Evolutionary conservation across 129 eudicot genomes (phyloP).

Genomic region (Helianthus tuberosus): DNA sequence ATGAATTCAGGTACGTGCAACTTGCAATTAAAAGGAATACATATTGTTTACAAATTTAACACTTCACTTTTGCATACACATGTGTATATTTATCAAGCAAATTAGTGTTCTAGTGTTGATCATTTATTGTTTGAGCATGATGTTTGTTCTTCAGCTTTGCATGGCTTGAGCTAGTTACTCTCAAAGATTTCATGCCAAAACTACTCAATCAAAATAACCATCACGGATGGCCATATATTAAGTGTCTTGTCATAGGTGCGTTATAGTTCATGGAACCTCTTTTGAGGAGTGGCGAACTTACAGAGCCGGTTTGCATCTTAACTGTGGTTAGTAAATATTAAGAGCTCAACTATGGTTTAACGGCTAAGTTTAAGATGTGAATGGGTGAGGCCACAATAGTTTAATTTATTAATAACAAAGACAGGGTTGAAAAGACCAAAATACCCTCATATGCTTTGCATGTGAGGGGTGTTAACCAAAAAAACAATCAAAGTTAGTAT

Average conservation of each 20-base stretch:
- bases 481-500: no score
- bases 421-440: no score
- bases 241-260: constrained; percentile 60
- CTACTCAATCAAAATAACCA: constrained; percentile 56
- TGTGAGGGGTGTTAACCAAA: no score
- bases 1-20: constrained; percentile 67
- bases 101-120: background rate
- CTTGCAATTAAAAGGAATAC: background rate
- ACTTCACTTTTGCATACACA: background rate
- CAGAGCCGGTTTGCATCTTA: no score
- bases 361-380: no score
- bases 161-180: constrained; percentile 87
- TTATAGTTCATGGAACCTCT: no score
- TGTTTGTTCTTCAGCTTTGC: constrained; percentile 58
- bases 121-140: background rate
- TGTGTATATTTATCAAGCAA: background rate
- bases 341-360: no score
- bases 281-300: no score
- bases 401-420: no score
- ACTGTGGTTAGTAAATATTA: no score
- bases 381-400: no score
- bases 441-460: no score
- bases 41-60: background rate
- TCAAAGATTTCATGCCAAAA: constrained; percentile 77
- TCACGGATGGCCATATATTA: constrained; percentile 75